Conservation (phyloP, 2,329 filamentous ascomycete species). For the Taxawa tesnikishii region DNA sequence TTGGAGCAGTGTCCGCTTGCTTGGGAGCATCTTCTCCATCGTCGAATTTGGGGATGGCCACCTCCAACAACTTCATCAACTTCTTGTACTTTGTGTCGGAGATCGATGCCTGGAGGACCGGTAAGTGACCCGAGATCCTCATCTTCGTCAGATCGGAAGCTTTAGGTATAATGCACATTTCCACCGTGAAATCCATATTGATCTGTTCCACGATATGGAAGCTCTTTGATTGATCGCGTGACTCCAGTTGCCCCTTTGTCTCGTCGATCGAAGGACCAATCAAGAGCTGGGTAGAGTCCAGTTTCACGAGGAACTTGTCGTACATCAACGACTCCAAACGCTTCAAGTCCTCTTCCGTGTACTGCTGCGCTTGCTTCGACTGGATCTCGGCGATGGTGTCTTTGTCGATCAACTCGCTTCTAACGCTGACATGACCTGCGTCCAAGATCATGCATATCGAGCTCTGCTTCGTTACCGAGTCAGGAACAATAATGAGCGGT, state of each 20-base stretch:
- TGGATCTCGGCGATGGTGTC: constrained; percentile 83
- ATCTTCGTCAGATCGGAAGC: constrained; percentile 86
- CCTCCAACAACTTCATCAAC: constrained; percentile 90
- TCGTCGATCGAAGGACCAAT: constrained; percentile 89
- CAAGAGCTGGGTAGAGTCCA: constrained; percentile 88
- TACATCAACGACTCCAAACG: constrained; percentile 91
- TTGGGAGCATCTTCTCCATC: constrained; percentile 21
- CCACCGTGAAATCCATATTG: constrained; percentile 94
- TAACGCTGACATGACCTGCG: constrained; percentile 89
- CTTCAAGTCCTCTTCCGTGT: constrained; percentile 80
- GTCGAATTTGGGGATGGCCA: constrained; percentile 78
- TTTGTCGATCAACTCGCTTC: constrained; percentile 86
- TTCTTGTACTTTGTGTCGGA: constrained; percentile 97
- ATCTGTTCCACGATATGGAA: constrained; percentile 92
- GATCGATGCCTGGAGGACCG: constrained; percentile 79
- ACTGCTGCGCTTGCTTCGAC: constrained; percentile 75
- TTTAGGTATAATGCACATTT: constrained; percentile 93
- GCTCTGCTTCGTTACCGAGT: constrained; percentile 70
- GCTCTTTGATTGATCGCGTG: constrained; percentile 50
- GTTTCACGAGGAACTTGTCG: constrained; percentile 85
- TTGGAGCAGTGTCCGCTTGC: background rate
- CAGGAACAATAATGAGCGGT: constrained; percentile 88
- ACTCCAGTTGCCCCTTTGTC: constrained; percentile 68
- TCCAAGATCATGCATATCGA: constrained; percentile 89
- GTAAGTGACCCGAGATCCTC: constrained; percentile 80